Percentiles rank a stretch among this genome's conserved stretches.
Conservation (phyloP, 768 basidiomycete genomes). For the Termitomyces sp. region DNA sequence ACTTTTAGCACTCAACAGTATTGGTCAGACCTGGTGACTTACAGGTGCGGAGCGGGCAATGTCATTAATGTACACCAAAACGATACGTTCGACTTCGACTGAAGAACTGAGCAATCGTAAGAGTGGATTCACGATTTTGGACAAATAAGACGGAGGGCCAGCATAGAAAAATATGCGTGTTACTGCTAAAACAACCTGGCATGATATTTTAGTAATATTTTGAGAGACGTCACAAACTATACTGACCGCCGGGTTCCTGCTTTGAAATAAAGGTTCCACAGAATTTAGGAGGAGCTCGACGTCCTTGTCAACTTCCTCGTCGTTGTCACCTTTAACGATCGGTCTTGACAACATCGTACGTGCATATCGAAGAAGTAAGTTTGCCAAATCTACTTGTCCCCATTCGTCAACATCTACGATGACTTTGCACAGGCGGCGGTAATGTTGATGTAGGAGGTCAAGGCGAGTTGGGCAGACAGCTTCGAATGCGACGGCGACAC, state of each 20-base stretch:
- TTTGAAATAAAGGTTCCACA: slow-evolving; percentile 77
- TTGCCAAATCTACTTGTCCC: slow-evolving; percentile 84
- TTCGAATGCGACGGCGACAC: slow-evolving; percentile 82
- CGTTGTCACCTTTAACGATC: slow-evolving; percentile 28
- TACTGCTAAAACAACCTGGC: slow-evolving; percentile 77
- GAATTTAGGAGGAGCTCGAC: slow-evolving; percentile 69
- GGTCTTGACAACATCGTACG: slow-evolving; percentile 80
- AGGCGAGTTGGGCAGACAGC: slow-evolving; percentile 83
- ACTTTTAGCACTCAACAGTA: background rate
- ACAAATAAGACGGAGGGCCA: slow-evolving; percentile 50
- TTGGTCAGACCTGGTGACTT: slow-evolving; percentile 23
- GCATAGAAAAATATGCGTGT: slow-evolving; percentile 73
- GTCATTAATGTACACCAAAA: slow-evolving; percentile 64
- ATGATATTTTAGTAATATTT: background rate
- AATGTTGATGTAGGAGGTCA: slow-evolving; percentile 87
- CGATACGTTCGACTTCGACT: slow-evolving; percentile 72
- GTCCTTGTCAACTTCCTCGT: slow-evolving; percentile 75
- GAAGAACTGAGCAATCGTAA: slow-evolving; percentile 68
- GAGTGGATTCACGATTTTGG: slow-evolving; percentile 66
- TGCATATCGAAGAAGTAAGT: slow-evolving; percentile 78
- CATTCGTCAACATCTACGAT: slow-evolving; percentile 94
- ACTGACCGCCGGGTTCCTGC: slow-evolving; percentile 82
- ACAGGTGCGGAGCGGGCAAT: slow-evolving; percentile 70
- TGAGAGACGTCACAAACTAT: background rate
- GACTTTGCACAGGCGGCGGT: slow-evolving; percentile 77